phyloP scores from a whole-genome alignment of 2,329 filamentous ascomycete genomes.

The Ilyonectria robusta region DNA sequence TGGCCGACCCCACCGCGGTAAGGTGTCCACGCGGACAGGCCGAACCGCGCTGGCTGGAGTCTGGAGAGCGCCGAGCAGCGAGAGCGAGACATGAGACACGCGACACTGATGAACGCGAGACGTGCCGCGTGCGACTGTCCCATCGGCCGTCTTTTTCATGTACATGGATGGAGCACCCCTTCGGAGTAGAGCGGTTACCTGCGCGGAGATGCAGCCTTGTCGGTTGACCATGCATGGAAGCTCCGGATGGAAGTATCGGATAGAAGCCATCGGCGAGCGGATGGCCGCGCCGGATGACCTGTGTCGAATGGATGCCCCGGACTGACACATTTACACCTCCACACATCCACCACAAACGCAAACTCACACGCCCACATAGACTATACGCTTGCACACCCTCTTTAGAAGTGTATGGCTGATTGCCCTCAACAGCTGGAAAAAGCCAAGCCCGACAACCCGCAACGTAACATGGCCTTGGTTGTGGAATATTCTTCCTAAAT shows the following conservation, averaged over 20 bases:
- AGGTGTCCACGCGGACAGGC: conserved; percentile 40
- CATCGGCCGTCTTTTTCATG: background rate
- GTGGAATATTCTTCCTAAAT: conserved; percentile 7
- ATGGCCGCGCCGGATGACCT: conserved; percentile 15
- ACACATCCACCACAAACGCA: background rate
- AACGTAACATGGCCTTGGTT: conserved; percentile 36
- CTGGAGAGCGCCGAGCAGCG: conserved; percentile 26
- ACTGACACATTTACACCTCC: background rate
- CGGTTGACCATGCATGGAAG: conserved; percentile 27
- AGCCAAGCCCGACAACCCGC: conserved; percentile 14
- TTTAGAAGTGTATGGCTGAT: background rate
- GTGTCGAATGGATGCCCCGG: conserved; percentile 9
- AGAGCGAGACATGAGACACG: background rate
- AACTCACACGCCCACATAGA: background rate
- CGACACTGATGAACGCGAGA: conserved; percentile 8
- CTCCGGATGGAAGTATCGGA: conserved; percentile 28
- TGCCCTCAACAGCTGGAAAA: conserved; percentile 14
- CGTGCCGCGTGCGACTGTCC: background rate
- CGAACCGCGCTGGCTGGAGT: conserved; percentile 42
- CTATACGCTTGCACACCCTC: background rate
- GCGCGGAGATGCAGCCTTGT: conserved; percentile 23
- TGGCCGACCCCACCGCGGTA: conserved; percentile 8
- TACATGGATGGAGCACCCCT: background rate
- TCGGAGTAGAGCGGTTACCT: conserved; percentile 5
- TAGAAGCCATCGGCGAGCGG: conserved; percentile 10